Evolutionary conservation across 371 early-diverging fungal species (phyloP).

Genomic region (Smittium culicis): DNA sequence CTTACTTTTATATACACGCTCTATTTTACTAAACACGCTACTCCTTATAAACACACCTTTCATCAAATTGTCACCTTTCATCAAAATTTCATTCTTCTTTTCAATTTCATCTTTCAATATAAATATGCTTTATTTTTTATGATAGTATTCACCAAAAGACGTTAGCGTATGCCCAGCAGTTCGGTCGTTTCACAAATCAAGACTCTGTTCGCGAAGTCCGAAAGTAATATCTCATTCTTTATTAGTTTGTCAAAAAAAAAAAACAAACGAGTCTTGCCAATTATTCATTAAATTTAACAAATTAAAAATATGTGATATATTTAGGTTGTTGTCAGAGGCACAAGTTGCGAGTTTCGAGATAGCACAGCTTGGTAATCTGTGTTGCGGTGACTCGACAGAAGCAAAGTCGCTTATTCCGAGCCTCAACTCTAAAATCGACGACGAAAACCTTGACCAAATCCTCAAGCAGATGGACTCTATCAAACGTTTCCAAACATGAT

Average conservation of each 20-base stretch:
- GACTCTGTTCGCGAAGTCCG: constrained; percentile 75
- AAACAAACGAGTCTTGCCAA: constrained; percentile 27
- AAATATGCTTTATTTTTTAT: too few species aligned
- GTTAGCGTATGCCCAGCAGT: constrained; percentile 60
- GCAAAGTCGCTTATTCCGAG: constrained; percentile 71
- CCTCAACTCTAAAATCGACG: constrained; percentile 40
- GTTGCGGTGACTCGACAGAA: constrained; percentile 77
- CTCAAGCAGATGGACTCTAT: constrained; percentile 59
- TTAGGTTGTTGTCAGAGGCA: constrained; percentile 40
- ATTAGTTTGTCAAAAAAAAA: constrained; percentile 7
- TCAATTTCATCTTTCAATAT: too few species aligned
- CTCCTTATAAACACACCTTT: too few species aligned
- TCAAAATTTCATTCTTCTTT: too few species aligned
- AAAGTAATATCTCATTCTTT: constrained; percentile 37
- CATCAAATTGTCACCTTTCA: too few species aligned
- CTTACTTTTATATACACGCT: not conserved
- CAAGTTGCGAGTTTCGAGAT: constrained; percentile 64
- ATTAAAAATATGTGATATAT: too few species aligned
- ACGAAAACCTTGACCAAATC: constrained; percentile 51
- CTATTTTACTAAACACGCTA: too few species aligned
- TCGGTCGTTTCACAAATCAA: constrained; percentile 65
- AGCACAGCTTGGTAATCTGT: constrained; percentile 76
- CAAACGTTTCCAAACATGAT: constrained; percentile 54
- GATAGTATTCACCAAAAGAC: constrained; percentile 56
- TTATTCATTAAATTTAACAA: constrained; percentile 7